A percentile compares a stretch with the other conserved stretches of the same genome.
phyloP scores from a whole-genome alignment of 148 eudicot species.

The Rhododendron mucronatum region DNA sequence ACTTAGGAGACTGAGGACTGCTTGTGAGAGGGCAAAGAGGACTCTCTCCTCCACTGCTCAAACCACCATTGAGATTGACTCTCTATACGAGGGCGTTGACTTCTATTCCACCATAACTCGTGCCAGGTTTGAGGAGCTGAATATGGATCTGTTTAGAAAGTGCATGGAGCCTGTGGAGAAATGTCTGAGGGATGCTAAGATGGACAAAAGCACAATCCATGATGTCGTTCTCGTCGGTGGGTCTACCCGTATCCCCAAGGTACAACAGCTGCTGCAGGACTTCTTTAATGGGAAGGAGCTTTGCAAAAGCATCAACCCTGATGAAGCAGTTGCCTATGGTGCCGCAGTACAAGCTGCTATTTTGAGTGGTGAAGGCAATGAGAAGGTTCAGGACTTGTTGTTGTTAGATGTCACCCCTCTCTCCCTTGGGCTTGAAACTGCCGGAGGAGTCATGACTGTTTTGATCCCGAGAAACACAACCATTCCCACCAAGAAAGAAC shows the following conservation, averaged over 20 bases:
- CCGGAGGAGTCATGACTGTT: slow-evolving; percentile 9
- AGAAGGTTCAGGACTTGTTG: slow-evolving; percentile 15
- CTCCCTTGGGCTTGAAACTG: slow-evolving; percentile 1
- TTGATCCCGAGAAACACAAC: slow-evolving; percentile 11
- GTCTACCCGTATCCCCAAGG: slow-evolving; percentile 7
- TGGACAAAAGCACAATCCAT: slow-evolving; percentile 1
- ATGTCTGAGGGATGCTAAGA: slow-evolving; percentile 9
- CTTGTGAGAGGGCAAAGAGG: slow-evolving; percentile 7
- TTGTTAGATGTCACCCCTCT: slow-evolving; percentile 10
- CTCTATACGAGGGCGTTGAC: slow-evolving; percentile 6
- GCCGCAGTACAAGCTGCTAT: slow-evolving; percentile 7
- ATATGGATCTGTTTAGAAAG: slow-evolving; percentile 7
- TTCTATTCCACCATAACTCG: slow-evolving; percentile 10
- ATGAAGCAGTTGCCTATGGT: slow-evolving; percentile 13
- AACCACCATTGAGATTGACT: slow-evolving; percentile 7
- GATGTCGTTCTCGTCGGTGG: slow-evolving; percentile 6
- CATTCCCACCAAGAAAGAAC: slow-evolving; percentile 12
- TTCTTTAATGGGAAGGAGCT: slow-evolving; percentile 15
- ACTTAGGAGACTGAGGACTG: slow-evolving; percentile 11
- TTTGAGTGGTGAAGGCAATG: slow-evolving; percentile 10
- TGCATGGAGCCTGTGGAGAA: slow-evolving; percentile 14
- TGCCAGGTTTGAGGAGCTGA: slow-evolving; percentile 4
- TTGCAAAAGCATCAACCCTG: slow-evolving; percentile 14
- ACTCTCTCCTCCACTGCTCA: slow-evolving; percentile 8
- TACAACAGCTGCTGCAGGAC: slow-evolving; percentile 12